Conservation (phyloP, 352 stramenopile species). For the Phytophthora brassicae region DNA sequence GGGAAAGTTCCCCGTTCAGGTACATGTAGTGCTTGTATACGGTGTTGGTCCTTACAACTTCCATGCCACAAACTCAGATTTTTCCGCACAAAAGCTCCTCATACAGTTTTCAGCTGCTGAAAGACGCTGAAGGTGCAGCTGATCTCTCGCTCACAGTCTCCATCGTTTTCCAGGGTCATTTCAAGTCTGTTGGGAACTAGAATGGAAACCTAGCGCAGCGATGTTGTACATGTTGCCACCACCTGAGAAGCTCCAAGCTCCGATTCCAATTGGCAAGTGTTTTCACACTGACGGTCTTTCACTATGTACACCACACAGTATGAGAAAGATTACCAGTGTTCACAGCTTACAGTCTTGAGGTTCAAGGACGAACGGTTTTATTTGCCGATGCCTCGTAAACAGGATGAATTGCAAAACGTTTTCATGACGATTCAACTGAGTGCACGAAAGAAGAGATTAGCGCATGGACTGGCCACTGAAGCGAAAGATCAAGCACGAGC, state of each 20-base stretch:
- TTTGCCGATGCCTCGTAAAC: conserved; percentile 48
- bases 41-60: no score
- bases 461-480: conserved; percentile 45
- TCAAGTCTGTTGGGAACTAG: conserved; percentile 70
- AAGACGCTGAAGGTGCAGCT: conserved; percentile 26
- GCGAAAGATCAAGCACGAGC: conserved; percentile 46
- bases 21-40: no score
- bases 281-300: conserved; percentile 51
- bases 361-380: conserved; percentile 45
- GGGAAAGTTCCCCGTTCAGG: no score
- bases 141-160: conserved; percentile 61
- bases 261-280: conserved; percentile 61
- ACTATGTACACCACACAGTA: conserved; percentile 60
- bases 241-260: conserved; percentile 18
- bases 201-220: conserved; percentile 68
- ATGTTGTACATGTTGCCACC: conserved; percentile 73
- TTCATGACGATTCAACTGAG: conserved; percentile 74
- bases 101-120: conserved; percentile 62
- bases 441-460: conserved; percentile 65
- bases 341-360: conserved; percentile 69
- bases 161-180: conserved; percentile 75
- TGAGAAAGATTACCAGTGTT: conserved; percentile 72
- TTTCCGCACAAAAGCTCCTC: conserved; percentile 62
- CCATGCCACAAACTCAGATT: conserved; percentile 55
- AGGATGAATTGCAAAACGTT: conserved; percentile 65